phyloP scores from a whole-genome alignment of 176 grass and related monocot species.

The Avena sativa region DNA sequence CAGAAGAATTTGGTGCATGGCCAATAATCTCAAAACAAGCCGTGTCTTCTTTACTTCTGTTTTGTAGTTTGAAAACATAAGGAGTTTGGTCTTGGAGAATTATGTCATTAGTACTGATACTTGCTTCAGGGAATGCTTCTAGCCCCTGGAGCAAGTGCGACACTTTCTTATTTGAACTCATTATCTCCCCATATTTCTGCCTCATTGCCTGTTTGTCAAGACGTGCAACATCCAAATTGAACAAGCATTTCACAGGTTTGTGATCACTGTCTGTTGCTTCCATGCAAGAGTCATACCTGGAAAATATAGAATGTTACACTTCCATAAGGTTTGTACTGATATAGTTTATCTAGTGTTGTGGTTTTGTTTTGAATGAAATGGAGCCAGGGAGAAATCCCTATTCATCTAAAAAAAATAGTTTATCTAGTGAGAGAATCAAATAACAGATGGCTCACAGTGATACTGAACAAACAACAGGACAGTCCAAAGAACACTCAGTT shows the following conservation, averaged over 20 bases:
- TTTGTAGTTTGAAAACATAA: constrained; percentile 67
- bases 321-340: constrained; percentile 20
- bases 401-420: not conserved
- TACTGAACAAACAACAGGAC: constrained; percentile 84
- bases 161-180: constrained; percentile 63
- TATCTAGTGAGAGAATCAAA: constrained; percentile 27
- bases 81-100: constrained; percentile 60
- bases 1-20: constrained; percentile 38
- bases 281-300: constrained; percentile 96
- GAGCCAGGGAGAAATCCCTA: too few relatives aligned
- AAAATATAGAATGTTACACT: constrained; percentile 30
- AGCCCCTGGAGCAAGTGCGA: constrained; percentile 50
- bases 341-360: constrained; percentile 2
- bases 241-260: constrained; percentile 84
- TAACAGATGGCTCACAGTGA: constrained; percentile 73
- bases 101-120: constrained; percentile 58
- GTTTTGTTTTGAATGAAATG: too few relatives aligned
- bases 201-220: constrained; percentile 71
- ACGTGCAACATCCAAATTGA: constrained; percentile 87
- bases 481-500: constrained; percentile 64
- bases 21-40: constrained; percentile 65
- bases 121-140: constrained; percentile 61
- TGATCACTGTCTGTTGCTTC: constrained; percentile 90
- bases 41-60: constrained; percentile 53
- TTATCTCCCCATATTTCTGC: constrained; percentile 71